Conservation (phyloP, 768 basidiomycete species). For the Suillus plorans region DNA sequence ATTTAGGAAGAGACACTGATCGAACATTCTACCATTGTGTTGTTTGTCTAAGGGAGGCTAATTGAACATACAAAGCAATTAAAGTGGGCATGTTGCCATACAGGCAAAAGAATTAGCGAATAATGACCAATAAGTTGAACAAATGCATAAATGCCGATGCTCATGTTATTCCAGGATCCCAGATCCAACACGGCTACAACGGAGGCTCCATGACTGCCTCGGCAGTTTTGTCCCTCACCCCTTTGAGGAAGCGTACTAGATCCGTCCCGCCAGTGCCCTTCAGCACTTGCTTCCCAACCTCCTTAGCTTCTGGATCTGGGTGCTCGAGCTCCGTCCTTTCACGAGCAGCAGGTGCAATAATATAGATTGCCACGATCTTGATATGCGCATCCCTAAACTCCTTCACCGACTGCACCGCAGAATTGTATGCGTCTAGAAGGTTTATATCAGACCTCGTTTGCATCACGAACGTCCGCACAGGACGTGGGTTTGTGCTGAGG, state of each 20-base stretch:
- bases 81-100: neutral
- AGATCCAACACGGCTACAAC: neutral
- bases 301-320: constrained; percentile 2
- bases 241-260: constrained; percentile 73
- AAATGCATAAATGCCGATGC: neutral
- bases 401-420: constrained; percentile 63
- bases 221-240: constrained; percentile 65
- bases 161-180: neutral
- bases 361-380: constrained; percentile 71
- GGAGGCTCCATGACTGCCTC: constrained; percentile 34
- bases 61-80: neutral
- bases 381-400: constrained; percentile 77
- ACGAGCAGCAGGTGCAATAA: constrained; percentile 61
- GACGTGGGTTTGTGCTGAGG: constrained; percentile 57
- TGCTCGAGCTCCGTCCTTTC: constrained; percentile 15
- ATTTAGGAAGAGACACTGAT: neutral
- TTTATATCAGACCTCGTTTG: constrained; percentile 18
- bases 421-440: constrained; percentile 60
- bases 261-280: constrained; percentile 83
- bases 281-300: constrained; percentile 30
- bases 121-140: neutral
- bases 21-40: neutral
- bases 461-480: constrained; percentile 56
- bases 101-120: neutral
- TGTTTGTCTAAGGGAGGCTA: neutral